Base-by-base conservation (phyloP, 805 yeast genomes). In the Kluyveromyces nonfermentans region DNA sequence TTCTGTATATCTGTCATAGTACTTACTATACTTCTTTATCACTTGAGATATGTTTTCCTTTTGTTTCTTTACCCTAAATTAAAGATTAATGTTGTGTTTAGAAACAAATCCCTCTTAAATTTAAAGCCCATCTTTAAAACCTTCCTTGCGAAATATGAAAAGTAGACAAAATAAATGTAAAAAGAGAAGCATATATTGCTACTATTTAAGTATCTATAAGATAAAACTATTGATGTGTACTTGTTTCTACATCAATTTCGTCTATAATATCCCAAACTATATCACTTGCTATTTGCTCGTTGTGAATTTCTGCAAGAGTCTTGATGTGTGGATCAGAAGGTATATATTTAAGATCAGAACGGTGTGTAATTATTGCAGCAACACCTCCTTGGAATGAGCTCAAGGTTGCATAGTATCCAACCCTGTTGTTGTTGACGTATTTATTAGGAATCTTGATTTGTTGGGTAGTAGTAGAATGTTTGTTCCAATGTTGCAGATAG, bases 371-470 rank as follows among this genome's bases (percentile, higher is more conserved):
- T 45, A 90, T 60, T 46, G 74, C 68, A 5, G 85, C 95, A 8
- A 74, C 67, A 0, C 97, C 97, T 2, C 82, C 82, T 50, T 77
- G 78, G 58, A 77, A 93, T 20, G 83, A 84, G 43, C 95, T 84
- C 30, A 86, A 71, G 68, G 88, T 85, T 1, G 98, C 97, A 63
- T 80, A 93, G 59, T 93, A 93, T 0, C 97, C 98, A 43, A 87
- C 64, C 35, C 77, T 68, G 0, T 95, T 95, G 58, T 93, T 96
- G 59, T 93, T 94, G 12, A 54, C 76, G 55, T 66, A 50, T 63
- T 68, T 62, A 44, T 62, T 64, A 35, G 60, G 52, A 25, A 62
- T 43, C 31, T 30, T 41, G 6, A 33, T 35, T 15, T 17, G 39
- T 30, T 28, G 35, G 16, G 30, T 32, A 32, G 37, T 20, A 15